phyloP scores from a whole-genome alignment of 768 basidiomycete species.

The Tubosaeta sp. region DNA sequence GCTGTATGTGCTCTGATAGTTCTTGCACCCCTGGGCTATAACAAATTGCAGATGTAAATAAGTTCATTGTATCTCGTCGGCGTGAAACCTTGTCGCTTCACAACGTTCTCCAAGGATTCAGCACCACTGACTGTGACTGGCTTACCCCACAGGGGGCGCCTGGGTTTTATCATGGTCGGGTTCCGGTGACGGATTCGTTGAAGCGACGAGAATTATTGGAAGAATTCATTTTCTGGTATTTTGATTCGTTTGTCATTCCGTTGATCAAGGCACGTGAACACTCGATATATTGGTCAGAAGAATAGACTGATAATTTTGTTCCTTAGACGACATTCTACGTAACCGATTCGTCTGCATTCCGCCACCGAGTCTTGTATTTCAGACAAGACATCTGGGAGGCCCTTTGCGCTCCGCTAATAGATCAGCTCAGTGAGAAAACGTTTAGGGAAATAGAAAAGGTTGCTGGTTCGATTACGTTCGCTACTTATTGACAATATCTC shows the following conservation, averaged over 20 bases:
- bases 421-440: constrained; percentile 63
- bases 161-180: constrained; percentile 41
- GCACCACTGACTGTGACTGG: constrained; percentile 77
- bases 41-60: constrained; percentile 53
- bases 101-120: constrained; percentile 69
- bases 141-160: constrained; percentile 43
- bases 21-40: background rate
- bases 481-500: background rate
- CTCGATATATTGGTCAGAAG: background rate
- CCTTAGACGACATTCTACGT: constrained; percentile 87
- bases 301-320: background rate
- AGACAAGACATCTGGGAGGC: constrained; percentile 91
- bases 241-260: constrained; percentile 78
- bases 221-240: constrained; percentile 94
- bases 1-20: constrained; percentile 39
- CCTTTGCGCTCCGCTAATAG: constrained; percentile 77
- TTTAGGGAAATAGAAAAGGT: constrained; percentile 73
- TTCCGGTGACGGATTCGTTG: constrained; percentile 59
- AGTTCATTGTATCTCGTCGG: constrained; percentile 72
- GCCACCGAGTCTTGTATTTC: constrained; percentile 84
- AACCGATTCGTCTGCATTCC: constrained; percentile 84
- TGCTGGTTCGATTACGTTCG: background rate
- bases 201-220: constrained; percentile 80
- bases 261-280: constrained; percentile 61
- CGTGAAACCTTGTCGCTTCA: constrained; percentile 81